These are phyloP conservation scores for Xylariaceae sp. DNA, from an alignment of 2,329 filamentous ascomycete genomes.

Conservation along the genomic window DNA sequence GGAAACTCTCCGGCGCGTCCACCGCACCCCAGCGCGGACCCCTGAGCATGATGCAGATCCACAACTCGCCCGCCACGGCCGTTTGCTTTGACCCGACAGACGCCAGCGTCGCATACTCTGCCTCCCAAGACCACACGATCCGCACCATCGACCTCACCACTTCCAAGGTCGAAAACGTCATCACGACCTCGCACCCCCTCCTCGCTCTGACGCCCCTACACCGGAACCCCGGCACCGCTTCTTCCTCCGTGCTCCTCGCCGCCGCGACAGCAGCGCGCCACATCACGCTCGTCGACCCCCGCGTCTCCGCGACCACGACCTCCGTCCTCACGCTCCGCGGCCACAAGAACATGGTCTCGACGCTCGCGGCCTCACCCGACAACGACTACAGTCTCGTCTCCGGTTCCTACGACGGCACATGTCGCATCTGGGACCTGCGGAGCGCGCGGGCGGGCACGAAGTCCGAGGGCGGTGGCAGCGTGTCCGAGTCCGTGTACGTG, in stretches of 20 bases:
- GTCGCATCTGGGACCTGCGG: constrained; percentile 88
- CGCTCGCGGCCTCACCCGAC: constrained; percentile 47
- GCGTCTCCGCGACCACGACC: constrained; percentile 68
- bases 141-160: constrained; percentile 90
- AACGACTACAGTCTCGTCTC: constrained; percentile 81
- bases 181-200: constrained; percentile 78
- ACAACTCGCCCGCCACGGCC: constrained; percentile 70
- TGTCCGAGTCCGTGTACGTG: constrained; percentile 69
- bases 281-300: constrained; percentile 88
- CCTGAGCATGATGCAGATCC: constrained; percentile 64
- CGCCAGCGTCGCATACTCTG: constrained; percentile 82
- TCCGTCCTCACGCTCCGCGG: constrained; percentile 87
- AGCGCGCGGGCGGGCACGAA: constrained; percentile 56
- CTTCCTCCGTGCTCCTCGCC: constrained; percentile 44
- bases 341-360: constrained; percentile 68
- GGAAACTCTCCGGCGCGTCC: constrained; percentile 59
- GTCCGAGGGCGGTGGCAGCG: constrained; percentile 55
- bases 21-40: constrained; percentile 68
- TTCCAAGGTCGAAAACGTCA: constrained; percentile 67
- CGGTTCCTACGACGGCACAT: constrained; percentile 87
- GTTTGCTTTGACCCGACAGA: constrained; percentile 82
- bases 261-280: constrained; percentile 81
- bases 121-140: constrained; percentile 85
- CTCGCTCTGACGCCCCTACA: constrained; percentile 72
- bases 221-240: constrained; percentile 41